Evolutionary conservation across 1,284 basidiomycete species (phyloP).

Genomic region (Caloboletus firmus): DNA sequence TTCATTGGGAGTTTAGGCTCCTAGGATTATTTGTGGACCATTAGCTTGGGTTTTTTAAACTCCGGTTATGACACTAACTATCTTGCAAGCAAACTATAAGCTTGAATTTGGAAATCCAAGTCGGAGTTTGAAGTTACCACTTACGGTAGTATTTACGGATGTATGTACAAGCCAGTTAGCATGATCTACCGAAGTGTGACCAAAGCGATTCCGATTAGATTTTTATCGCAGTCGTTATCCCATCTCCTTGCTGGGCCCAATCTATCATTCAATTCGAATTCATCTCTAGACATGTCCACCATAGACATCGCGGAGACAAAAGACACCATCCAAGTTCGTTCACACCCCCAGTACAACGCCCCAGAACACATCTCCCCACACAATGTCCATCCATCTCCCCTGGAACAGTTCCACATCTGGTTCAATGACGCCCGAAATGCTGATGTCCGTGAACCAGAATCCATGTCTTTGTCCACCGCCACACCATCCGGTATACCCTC

Average conservation of each 20-base stretch:
- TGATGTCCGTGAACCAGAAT: conserved; percentile 80
- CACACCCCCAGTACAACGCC: conserved; percentile 75
- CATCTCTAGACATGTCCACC: conserved; percentile 21
- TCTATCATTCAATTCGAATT: not conserved
- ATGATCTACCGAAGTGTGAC: conserved; percentile 9
- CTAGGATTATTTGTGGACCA: too few relatives aligned
- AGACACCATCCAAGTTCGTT: conserved; percentile 63
- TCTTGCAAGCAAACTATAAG: too few relatives aligned
- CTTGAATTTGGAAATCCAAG: not conserved
- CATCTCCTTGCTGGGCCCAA: not conserved
- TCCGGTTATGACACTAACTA: too few relatives aligned
- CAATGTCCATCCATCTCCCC: conserved; percentile 63
- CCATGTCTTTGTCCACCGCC: conserved; percentile 84
- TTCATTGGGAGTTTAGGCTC: too few relatives aligned
- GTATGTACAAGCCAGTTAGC: not conserved
- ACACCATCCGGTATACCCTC: conserved; percentile 76
- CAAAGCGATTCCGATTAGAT: conserved; percentile 11
- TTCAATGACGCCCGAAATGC: conserved; percentile 64
- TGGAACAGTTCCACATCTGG: conserved; percentile 85
- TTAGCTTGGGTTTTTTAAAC: too few relatives aligned
- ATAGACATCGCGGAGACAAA: conserved; percentile 36
- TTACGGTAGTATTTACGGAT: too few relatives aligned
- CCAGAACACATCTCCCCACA: conserved; percentile 58
- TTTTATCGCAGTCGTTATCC: conserved; percentile 13
- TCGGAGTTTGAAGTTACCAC: not conserved